Percentiles rank a stretch among this genome's conserved stretches.
Evolutionary conservation across 257 asterid genomes (phyloP).

Genomic region (Striga asiatica): DNA sequence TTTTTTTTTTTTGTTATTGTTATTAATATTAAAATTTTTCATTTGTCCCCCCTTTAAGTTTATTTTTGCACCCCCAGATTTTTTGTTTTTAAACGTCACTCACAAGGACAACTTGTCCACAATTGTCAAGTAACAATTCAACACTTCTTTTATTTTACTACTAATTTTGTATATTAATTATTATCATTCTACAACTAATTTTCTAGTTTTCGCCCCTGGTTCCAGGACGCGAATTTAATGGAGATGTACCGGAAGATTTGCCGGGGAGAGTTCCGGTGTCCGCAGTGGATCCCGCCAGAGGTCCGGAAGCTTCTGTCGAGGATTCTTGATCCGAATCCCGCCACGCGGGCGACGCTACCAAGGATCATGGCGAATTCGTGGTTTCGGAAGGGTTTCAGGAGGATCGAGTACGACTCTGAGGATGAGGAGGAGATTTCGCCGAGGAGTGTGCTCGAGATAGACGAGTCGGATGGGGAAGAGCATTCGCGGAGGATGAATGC

Average conservation of each 20-base stretch:
- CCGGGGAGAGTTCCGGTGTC: slow-evolving; percentile 62
- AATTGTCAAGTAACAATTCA: too few species aligned
- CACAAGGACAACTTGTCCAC: too few species aligned
- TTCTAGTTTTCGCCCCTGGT: too few species aligned
- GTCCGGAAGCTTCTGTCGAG: slow-evolving; percentile 52
- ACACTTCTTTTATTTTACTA: too few species aligned
- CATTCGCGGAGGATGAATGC: slow-evolving; percentile 34
- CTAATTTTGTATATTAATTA: too few species aligned
- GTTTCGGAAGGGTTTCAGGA: slow-evolving; percentile 59
- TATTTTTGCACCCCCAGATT: too few species aligned
- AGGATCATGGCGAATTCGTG: slow-evolving; percentile 73
- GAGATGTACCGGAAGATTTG: slow-evolving; percentile 65
- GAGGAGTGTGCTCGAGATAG: slow-evolving; percentile 25
- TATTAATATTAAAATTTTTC: too few species aligned
- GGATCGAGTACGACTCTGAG: slow-evolving; percentile 11
- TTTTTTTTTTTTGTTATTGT: too few species aligned
- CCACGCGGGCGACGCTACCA: slow-evolving; percentile 34
- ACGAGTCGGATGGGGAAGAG: slow-evolving; percentile 23
- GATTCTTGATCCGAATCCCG: slow-evolving; percentile 71
- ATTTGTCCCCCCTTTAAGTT: too few species aligned
- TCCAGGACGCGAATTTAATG: slow-evolving; percentile 68
- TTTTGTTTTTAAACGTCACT: too few species aligned
- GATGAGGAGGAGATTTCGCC: slow-evolving; percentile 27
- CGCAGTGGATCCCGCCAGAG: slow-evolving; percentile 80
- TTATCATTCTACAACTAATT: too few species aligned